Percentiles rank a stretch among this genome's conserved stretches.
Conservation (phyloP, 116 monocot genomes). For the Zostera marina region DNA sequence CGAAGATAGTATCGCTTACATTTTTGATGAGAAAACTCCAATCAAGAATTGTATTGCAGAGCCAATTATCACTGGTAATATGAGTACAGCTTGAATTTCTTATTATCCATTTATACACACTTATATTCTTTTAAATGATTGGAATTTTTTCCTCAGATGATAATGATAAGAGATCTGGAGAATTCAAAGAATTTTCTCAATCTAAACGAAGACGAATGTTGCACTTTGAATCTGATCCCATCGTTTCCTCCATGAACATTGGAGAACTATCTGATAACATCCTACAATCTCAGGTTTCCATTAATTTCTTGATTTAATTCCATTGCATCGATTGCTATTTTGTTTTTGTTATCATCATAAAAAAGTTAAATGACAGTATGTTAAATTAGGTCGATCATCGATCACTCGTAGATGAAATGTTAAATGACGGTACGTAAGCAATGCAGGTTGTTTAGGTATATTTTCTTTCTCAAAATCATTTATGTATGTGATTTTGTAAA, state of each 20-base stretch:
- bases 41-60: slow-evolving; percentile 48
- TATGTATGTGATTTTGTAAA: not conserved
- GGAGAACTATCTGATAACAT: slow-evolving; percentile 10
- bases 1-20: slow-evolving; percentile 38
- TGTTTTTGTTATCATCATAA: not conserved
- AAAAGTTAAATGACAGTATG: not conserved
- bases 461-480: not conserved
- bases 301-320: not conserved
- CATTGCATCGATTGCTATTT: no score
- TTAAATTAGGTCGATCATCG: slow-evolving; percentile 17
- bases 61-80: slow-evolving; percentile 22
- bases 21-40: slow-evolving; percentile 46
- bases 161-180: slow-evolving; percentile 27
- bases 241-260: slow-evolving; percentile 10
- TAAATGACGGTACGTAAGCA: slow-evolving; percentile 17
- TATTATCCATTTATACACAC: no score
- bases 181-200: slow-evolving; percentile 33
- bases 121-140: not conserved
- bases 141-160: slow-evolving; percentile 17
- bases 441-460: slow-evolving; percentile 30
- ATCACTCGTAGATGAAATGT: slow-evolving; percentile 9
- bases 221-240: slow-evolving; percentile 42
- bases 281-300: slow-evolving; percentile 22
- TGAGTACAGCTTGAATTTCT: not conserved
- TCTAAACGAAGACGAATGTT: slow-evolving; percentile 76